These are phyloP conservation scores for Apiospora sp. DNA, from an alignment of 2,329 filamentous ascomycete species.

Conservation along the genomic window DNA sequence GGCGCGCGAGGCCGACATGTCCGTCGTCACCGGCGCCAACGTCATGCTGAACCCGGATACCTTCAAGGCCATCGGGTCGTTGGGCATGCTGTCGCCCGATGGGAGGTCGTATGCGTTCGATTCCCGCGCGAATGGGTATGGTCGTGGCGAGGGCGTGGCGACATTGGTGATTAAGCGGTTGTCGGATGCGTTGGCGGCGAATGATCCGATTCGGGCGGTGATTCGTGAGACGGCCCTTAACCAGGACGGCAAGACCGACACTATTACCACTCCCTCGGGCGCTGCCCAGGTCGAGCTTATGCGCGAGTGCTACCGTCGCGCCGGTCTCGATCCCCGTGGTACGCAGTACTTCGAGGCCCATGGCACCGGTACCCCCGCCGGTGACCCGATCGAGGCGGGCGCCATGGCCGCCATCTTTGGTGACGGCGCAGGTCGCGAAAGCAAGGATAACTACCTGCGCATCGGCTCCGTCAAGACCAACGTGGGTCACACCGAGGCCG, in stretches of 20 bases:
- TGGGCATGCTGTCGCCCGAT: slow-evolving; percentile 43
- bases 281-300: slow-evolving; percentile 38
- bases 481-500: slow-evolving; percentile 51
- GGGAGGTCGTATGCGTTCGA: slow-evolving; percentile 25
- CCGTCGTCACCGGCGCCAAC: slow-evolving; percentile 39
- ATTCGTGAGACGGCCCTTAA: slow-evolving; percentile 36
- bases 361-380: background rate
- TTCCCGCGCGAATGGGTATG: slow-evolving; percentile 32
- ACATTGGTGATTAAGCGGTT: slow-evolving; percentile 57
- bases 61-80: slow-evolving; percentile 36
- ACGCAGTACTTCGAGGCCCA: slow-evolving; percentile 33
- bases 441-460: slow-evolving; percentile 32
- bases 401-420: background rate
- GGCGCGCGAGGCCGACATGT: slow-evolving; percentile 28
- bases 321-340: background rate
- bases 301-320: background rate
- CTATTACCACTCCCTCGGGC: slow-evolving; percentile 30
- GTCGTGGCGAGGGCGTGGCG: slow-evolving; percentile 57
- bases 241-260: slow-evolving; percentile 32
- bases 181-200: slow-evolving; percentile 51
- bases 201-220: slow-evolving; percentile 43
- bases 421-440: background rate
- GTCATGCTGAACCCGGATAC: slow-evolving; percentile 38
- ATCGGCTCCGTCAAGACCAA: slow-evolving; percentile 55
- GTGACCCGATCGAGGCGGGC: background rate